phyloP scores from a whole-genome alignment of 805 yeast species.

The Nakazawaea molendinolei region DNA sequence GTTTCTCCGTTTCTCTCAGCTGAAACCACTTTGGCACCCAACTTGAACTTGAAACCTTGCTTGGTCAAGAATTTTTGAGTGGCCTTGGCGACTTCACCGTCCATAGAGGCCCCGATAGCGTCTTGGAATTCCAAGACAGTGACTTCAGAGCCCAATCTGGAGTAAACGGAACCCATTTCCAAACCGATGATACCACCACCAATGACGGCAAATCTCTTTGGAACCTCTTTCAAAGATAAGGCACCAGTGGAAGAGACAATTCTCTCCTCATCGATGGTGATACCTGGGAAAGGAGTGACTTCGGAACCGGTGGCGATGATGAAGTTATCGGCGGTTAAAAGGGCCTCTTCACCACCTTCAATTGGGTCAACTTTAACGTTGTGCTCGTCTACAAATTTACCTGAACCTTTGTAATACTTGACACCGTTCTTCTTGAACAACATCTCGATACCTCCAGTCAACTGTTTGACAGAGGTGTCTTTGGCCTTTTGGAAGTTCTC shows the following conservation, averaged over 20 bases:
- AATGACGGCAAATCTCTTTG: slow-evolving; percentile 85
- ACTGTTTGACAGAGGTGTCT: slow-evolving; percentile 80
- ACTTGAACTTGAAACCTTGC: slow-evolving; percentile 92
- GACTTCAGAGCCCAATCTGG: slow-evolving; percentile 92
- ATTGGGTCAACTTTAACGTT: slow-evolving; percentile 75
- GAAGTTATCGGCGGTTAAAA: slow-evolving; percentile 76
- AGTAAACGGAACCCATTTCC: slow-evolving; percentile 98
- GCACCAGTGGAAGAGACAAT: slow-evolving; percentile 96
- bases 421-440: slow-evolving; percentile 94
- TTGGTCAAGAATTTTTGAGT: slow-evolving; percentile 86
- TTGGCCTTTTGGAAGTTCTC: slow-evolving; percentile 83
- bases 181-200: slow-evolving; percentile 99
- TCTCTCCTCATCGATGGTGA: slow-evolving; percentile 92
- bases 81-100: slow-evolving; percentile 85
- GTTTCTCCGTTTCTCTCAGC: slow-evolving; percentile 86
- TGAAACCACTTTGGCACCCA: slow-evolving; percentile 82
- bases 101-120: slow-evolving; percentile 98
- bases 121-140: slow-evolving; percentile 87
- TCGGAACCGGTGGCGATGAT: slow-evolving; percentile 98
- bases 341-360: slow-evolving; percentile 73
- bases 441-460: slow-evolving; percentile 92
- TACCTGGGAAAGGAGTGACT: slow-evolving; percentile 98
- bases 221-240: slow-evolving; percentile 76
- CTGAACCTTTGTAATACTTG: slow-evolving; percentile 89
- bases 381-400: slow-evolving; percentile 79